phyloP scores from a whole-genome alignment of 1,139 yeast genomes.

The Keqinozyma sinolaborantium region DNA sequence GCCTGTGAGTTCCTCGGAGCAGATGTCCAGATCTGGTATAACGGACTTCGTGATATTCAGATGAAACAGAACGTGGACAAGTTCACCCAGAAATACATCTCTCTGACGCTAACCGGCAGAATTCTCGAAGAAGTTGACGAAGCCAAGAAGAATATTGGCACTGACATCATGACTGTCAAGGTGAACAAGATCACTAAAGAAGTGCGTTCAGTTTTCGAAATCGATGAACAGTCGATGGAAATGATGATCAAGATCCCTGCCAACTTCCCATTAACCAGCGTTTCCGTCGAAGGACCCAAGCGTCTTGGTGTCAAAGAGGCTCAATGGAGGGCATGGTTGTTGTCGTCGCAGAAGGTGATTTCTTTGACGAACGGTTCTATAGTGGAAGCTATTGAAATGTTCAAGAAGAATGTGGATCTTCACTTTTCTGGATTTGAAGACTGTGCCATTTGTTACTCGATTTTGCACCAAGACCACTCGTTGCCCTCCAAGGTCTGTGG shows the following conservation, averaged over 20 bases:
- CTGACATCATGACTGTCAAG: conserved; percentile 52
- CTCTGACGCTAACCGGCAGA: conserved; percentile 59
- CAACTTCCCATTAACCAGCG: conserved; percentile 71
- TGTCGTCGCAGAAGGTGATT: conserved; percentile 82
- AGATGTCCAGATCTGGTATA: conserved; percentile 68
- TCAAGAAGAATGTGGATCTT: conserved; percentile 73
- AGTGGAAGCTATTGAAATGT: conserved; percentile 75
- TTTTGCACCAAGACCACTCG: conserved; percentile 85
- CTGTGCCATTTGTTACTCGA: conserved; percentile 94
- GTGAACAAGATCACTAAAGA: conserved; percentile 64
- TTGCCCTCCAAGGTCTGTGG: conserved; percentile 85
- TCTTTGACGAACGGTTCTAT: conserved; percentile 77
- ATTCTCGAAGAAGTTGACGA: conserved; percentile 56
- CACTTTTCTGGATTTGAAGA: conserved; percentile 94
- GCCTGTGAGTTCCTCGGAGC: conserved; percentile 64
- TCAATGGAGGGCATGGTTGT: conserved; percentile 94
- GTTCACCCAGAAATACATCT: conserved; percentile 57
- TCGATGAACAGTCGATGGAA: conserved; percentile 88
- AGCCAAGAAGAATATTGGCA: conserved; percentile 30
- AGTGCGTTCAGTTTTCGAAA: conserved; percentile 67
- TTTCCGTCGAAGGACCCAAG: conserved; percentile 71
- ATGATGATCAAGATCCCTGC: conserved; percentile 70
- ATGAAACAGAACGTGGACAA: conserved; percentile 55
- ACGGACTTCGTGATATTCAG: conserved; percentile 56
- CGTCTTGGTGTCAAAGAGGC: conserved; percentile 88